Base-by-base conservation (phyloP, 2,329 filamentous ascomycete genomes). In the Diplodia mutila region DNA sequence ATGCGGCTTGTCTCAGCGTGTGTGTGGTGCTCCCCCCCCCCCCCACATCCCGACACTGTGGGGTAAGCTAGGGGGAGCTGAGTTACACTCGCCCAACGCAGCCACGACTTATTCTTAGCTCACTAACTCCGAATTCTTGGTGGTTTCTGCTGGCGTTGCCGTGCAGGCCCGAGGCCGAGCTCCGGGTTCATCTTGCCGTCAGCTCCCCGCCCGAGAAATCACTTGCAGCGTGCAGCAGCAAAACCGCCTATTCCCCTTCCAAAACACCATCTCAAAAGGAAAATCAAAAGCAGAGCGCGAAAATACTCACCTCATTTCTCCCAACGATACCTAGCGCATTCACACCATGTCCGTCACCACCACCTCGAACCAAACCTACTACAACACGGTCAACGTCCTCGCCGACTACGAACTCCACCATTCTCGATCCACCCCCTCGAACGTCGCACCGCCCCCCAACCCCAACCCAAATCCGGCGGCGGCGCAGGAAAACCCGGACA, bases 371-470 rank as follows among this genome's bases (percentile, higher is more conserved):
- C 74, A 78, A 18, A 71, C 73, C 48, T 75, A 75, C 68, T 78
- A 79, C 67, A 73, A 75, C n/a, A 72, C 80, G 18, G 73, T 73
- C 16, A 72, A 77, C 21, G 69, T 77, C 25, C 78, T 85, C 25
- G 75, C 76, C 66, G 82, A 85, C 73, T 84, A 85, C 73, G 79
- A 83, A 37, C 75, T 85, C 52, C 80, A 81, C 68, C 80, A 84
- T 69, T 79, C 80, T 6, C 71, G 71, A 67, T 73, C 69, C 52
- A 73, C 76, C 4, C 55, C 73, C n/a, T 32, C 65, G 64, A 39
- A 73, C 52, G 68, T 74, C 68, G 68, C 76, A 71, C 71, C 67
- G 68, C 73, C 71, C 73, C 75, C 71, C 71, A 75, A 65, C 67
- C 72, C 69, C 71, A 71, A 69, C 53, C 76, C 69, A 52, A 78